phyloP scores from a whole-genome alignment of 768 basidiomycete genomes.

The Ramaria sp. region DNA sequence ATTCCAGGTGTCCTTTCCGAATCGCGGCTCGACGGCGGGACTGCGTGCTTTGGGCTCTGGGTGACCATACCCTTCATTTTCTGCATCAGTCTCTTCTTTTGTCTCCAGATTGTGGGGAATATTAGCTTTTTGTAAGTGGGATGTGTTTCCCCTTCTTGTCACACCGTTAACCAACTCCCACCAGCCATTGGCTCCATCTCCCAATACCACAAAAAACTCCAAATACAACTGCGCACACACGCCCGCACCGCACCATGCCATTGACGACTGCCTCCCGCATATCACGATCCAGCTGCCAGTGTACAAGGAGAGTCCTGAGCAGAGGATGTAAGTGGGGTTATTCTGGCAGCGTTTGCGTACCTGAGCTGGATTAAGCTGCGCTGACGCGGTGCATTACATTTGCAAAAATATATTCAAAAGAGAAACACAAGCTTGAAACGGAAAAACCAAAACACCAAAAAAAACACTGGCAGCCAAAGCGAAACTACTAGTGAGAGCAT shows the following conservation, averaged over 20 bases:
- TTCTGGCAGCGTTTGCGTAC: too few relatives aligned
- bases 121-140: slow-evolving; percentile 1
- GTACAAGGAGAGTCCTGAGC: slow-evolving; percentile 76
- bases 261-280: slow-evolving; percentile 60
- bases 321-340: slow-evolving; percentile 63
- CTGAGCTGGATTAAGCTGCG: too few relatives aligned
- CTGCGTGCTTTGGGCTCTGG: slow-evolving; percentile 54
- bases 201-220: slow-evolving; percentile 78
- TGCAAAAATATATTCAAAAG: too few relatives aligned
- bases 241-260: slow-evolving; percentile 49
- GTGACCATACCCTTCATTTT: slow-evolving; percentile 59
- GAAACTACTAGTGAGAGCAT: too few relatives aligned
- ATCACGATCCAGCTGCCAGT: slow-evolving; percentile 78
- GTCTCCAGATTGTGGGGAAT: slow-evolving; percentile 11
- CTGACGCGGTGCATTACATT: neutral
- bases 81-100: slow-evolving; percentile 47
- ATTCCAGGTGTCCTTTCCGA: slow-evolving; percentile 40
- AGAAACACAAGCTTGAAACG: too few relatives aligned
- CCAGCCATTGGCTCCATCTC: slow-evolving; percentile 72
- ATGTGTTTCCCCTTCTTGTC: neutral
- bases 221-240: slow-evolving; percentile 67
- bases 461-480: too few relatives aligned
- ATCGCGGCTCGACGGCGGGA: slow-evolving; percentile 53
- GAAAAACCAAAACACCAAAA: too few relatives aligned
- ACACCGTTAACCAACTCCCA: neutral